These are phyloP conservation scores for Colletotrichum lentis DNA, from an alignment of 2,329 filamentous ascomycete genomes.

Conservation along the genomic window DNA sequence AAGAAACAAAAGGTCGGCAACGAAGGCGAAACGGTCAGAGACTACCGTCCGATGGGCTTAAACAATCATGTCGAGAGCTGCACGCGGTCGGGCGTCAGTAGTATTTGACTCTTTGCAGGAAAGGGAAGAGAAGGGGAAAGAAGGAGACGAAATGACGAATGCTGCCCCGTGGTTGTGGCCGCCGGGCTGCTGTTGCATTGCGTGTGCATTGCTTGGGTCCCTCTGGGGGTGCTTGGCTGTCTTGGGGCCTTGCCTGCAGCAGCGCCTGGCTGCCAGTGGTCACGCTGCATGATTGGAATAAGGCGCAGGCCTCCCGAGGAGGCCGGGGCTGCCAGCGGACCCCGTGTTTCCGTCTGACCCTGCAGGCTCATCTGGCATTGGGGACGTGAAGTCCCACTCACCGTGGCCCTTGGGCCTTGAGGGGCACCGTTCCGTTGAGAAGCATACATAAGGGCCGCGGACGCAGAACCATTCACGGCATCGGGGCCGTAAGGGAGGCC, in stretches of 20 bases:
- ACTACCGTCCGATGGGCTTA: constrained; percentile 26
- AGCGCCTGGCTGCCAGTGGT: too few species aligned
- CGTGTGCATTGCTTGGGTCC: constrained; percentile 2
- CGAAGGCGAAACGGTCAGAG: constrained; percentile 14
- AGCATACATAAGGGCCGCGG: constrained; percentile 14
- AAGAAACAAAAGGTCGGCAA: not conserved
- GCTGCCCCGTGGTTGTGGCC: not conserved
- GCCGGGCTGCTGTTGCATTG: not conserved
- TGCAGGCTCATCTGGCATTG: not conserved
- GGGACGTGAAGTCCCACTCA: constrained; percentile 7
- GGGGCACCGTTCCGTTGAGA: not conserved
- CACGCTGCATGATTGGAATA: not conserved
- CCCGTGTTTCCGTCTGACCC: constrained; percentile 27
- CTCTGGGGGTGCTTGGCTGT: constrained; percentile 1
- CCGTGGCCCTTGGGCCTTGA: not conserved
- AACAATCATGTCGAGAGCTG: constrained; percentile 19
- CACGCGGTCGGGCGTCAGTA: constrained; percentile 4
- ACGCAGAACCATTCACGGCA: constrained; percentile 6
- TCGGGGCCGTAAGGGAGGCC: not conserved
- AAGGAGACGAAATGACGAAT: not conserved
- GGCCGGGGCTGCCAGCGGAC: constrained; percentile 9
- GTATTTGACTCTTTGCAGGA: constrained; percentile 11
- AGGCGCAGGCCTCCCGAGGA: constrained; percentile 15
- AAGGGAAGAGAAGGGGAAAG: not conserved
- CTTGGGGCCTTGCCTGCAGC: not conserved